Conservation (phyloP, 306 rosid species). For the Urtica urens region DNA sequence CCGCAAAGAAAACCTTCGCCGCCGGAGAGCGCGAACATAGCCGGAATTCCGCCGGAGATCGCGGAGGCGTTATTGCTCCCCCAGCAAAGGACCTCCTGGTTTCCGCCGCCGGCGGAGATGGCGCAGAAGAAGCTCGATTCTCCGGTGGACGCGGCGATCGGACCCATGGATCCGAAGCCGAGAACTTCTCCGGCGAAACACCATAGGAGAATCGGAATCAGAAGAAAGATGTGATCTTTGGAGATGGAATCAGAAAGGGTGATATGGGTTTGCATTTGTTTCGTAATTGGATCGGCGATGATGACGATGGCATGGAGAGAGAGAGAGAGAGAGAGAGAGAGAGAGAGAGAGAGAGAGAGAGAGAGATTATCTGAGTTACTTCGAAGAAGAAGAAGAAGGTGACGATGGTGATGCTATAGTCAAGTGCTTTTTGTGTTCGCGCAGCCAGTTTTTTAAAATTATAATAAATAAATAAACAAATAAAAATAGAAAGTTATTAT, state of each 20-base stretch:
- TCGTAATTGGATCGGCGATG: not conserved
- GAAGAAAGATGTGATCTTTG: not conserved
- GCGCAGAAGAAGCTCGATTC: slow-evolving; percentile 59
- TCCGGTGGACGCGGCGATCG: slow-evolving; percentile 73
- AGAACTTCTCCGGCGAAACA: slow-evolving; percentile 11
- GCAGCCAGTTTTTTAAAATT: slow-evolving; percentile 24
- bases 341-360: no score
- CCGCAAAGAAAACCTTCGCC: slow-evolving; percentile 82
- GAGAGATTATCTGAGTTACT: no score
- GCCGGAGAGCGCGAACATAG: slow-evolving; percentile 49
- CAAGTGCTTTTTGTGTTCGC: slow-evolving; percentile 38
- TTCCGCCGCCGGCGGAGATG: slow-evolving; percentile 83
- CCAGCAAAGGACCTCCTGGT: slow-evolving; percentile 74
- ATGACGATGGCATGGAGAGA: slow-evolving; percentile 31
- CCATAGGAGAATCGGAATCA: slow-evolving; percentile 21
- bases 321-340: slow-evolving; percentile 21
- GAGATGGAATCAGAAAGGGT: slow-evolving; percentile 14
- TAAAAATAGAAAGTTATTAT: no score
- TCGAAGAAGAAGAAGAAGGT: slow-evolving; percentile 19
- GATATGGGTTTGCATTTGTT: slow-evolving; percentile 43
- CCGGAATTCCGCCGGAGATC: not conserved
- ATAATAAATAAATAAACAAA: no score
- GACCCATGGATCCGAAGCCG: slow-evolving; percentile 79
- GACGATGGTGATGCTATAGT: slow-evolving; percentile 40
- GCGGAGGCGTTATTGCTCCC: slow-evolving; percentile 37